Evolutionary conservation across 352 stramenopile genomes (phyloP).

Genomic region (Phytophthora colocasiae): DNA sequence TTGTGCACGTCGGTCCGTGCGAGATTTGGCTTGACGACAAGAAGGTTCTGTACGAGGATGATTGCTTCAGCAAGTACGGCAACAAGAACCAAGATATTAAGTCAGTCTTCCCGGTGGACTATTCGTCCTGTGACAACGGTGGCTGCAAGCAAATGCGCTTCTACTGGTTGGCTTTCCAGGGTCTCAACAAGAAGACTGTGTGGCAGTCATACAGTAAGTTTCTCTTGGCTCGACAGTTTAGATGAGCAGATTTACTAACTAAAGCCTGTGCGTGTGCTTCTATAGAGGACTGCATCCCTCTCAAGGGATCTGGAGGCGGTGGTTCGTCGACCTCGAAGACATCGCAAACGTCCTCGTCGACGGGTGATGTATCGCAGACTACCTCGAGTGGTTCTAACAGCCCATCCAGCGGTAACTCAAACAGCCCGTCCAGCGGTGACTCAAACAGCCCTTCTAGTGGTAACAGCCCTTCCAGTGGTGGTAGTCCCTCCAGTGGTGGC

Average conservation of each 20-base stretch:
- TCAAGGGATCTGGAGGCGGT: slow-evolving; percentile 31
- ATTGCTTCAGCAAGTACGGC: slow-evolving; percentile 44
- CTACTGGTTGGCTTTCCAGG: slow-evolving; percentile 54
- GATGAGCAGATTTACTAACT: slow-evolving; percentile 2
- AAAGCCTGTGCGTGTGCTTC: slow-evolving; percentile 1
- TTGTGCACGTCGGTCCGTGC: slow-evolving; percentile 43
- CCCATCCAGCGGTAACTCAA: slow-evolving; percentile 10
- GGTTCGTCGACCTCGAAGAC: slow-evolving; percentile 21
- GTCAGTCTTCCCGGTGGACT: slow-evolving; percentile 50
- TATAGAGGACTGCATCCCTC: slow-evolving; percentile 48
- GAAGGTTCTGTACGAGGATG: slow-evolving; percentile 39
- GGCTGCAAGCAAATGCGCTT: slow-evolving; percentile 51
- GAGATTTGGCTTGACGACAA: slow-evolving; percentile 53
- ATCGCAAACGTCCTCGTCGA: slow-evolving; percentile 15
- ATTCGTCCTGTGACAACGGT: slow-evolving; percentile 37
- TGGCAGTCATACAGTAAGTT: slow-evolving; percentile 57
- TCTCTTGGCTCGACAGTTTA: not conserved
- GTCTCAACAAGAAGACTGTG: slow-evolving; percentile 42
- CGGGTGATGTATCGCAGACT: slow-evolving; percentile 21
- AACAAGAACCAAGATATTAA: slow-evolving; percentile 49
- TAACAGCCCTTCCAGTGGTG: slow-evolving; percentile 1
- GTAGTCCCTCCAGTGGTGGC: slow-evolving; percentile 12
- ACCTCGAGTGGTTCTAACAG: slow-evolving; percentile 19
- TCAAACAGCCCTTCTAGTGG: slow-evolving; percentile 6
- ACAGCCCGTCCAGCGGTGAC: slow-evolving; percentile 13